These are phyloP conservation scores for Fusarium marasasianum DNA, from an alignment of 2,329 filamentous ascomycete genomes.

Conservation along the genomic window DNA sequence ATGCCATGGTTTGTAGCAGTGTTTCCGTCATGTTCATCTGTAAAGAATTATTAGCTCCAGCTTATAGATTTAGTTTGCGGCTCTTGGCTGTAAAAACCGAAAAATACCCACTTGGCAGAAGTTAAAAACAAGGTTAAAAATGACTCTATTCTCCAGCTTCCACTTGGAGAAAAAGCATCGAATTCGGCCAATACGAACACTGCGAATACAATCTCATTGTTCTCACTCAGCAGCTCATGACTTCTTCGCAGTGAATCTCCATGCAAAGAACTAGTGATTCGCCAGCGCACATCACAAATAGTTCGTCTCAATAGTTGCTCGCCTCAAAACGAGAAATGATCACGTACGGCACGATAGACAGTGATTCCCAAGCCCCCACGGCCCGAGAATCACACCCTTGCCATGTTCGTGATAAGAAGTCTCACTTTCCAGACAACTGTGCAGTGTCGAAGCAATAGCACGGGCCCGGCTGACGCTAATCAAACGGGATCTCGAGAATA, in stretches of 20 bases:
- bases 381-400: background rate
- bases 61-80: constrained; percentile 8
- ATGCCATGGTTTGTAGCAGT: background rate
- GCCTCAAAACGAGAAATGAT: background rate
- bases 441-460: background rate
- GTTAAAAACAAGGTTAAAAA: constrained; percentile 37
- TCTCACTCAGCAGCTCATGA: background rate
- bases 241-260: background rate
- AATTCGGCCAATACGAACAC: background rate
- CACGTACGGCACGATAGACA: background rate
- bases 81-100: constrained; percentile 1
- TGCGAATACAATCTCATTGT: background rate
- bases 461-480: constrained; percentile 6
- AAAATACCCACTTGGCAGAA: constrained; percentile 6
- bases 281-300: background rate
- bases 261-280: background rate
- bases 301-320: background rate
- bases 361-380: background rate
- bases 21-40: background rate
- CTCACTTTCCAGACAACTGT: background rate
- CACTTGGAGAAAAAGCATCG: background rate
- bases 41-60: background rate
- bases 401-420: background rate
- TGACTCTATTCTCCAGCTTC: background rate
- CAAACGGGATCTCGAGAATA: constrained; percentile 1